A percentile compares a stretch with the other conserved stretches of the same genome.
Evolutionary conservation across 2,329 filamentous ascomycete species (phyloP).

Genomic region (Colletotrichum tropicicola): DNA sequence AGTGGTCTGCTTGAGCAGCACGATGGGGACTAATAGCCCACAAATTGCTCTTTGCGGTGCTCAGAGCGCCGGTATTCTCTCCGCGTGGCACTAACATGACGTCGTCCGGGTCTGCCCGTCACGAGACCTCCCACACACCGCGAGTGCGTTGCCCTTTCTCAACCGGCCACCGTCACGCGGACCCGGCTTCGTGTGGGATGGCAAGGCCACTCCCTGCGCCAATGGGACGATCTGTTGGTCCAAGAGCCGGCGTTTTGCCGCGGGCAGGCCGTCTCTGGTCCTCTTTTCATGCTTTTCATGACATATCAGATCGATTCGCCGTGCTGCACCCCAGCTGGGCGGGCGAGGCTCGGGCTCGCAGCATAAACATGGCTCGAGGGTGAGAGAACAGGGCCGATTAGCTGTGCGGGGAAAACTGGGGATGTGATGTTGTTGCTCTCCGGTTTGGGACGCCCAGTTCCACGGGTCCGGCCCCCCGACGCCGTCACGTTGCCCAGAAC

Average conservation of each 20-base stretch:
- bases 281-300: neutral
- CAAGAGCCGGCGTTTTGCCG: conserved; percentile 17
- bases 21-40: conserved; percentile 8
- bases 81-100: conserved; percentile 19
- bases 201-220: neutral
- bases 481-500: conserved; percentile 5
- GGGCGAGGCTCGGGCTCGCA: neutral
- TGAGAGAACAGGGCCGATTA: conserved; percentile 28
- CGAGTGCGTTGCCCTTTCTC: neutral
- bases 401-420: conserved; percentile 19
- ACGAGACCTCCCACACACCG: conserved; percentile 17
- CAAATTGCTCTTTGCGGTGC: neutral
- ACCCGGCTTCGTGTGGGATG: neutral
- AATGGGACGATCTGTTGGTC: neutral
- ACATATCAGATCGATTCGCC: neutral
- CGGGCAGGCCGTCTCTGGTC: neutral
- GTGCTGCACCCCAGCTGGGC: neutral
- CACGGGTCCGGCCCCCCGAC: conserved; percentile 3
- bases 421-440: conserved; percentile 6
- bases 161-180: neutral
- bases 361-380: neutral
- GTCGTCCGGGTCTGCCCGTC: neutral
- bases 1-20: neutral
- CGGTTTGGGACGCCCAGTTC: conserved; percentile 14
- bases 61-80: neutral